A percentile compares a stretch with the other conserved stretches of the same genome.
Evolutionary conservation across 2,329 filamentous ascomycete genomes (phyloP).

Genomic region (Aspergillus sp.): DNA sequence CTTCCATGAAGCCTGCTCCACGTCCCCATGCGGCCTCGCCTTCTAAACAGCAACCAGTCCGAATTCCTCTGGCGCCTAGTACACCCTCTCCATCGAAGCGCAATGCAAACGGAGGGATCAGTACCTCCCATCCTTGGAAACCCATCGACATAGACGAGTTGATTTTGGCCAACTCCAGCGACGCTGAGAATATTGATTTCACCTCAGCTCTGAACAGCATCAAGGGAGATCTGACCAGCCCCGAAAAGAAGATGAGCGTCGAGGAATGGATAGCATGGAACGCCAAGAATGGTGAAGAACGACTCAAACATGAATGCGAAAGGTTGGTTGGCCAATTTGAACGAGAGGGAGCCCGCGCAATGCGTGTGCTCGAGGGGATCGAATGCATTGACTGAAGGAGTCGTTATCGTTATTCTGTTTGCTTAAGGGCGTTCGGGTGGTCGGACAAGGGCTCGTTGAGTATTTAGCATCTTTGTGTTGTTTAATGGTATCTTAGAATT

Average conservation of each 20-base stretch:
- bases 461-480: constrained; percentile 15
- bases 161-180: constrained; percentile 30
- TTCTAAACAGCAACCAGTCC: constrained; percentile 34
- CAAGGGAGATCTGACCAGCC: constrained; percentile 63
- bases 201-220: constrained; percentile 50
- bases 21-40: constrained; percentile 33
- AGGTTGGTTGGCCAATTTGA: constrained; percentile 79
- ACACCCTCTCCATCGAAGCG: constrained; percentile 61
- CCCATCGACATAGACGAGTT: constrained; percentile 73
- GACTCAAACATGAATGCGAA: constrained; percentile 78
- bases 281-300: constrained; percentile 74
- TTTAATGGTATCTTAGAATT: constrained; percentile 15
- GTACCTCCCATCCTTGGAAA: constrained; percentile 63
- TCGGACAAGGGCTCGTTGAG: constrained; percentile 13
- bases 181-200: constrained; percentile 50
- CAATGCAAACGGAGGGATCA: constrained; percentile 54
- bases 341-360: constrained; percentile 72
- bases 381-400: constrained; percentile 46
- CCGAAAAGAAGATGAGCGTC: constrained; percentile 86
- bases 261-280: constrained; percentile 89
- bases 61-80: constrained; percentile 43
- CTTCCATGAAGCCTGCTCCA: constrained; percentile 60
- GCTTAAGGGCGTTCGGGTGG: constrained; percentile 6
- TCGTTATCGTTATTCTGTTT: not conserved
- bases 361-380: constrained; percentile 73